These are phyloP conservation scores for Phytophthora aleatoria DNA, from an alignment of 352 stramenopile genomes.

Conservation along the genomic window DNA sequence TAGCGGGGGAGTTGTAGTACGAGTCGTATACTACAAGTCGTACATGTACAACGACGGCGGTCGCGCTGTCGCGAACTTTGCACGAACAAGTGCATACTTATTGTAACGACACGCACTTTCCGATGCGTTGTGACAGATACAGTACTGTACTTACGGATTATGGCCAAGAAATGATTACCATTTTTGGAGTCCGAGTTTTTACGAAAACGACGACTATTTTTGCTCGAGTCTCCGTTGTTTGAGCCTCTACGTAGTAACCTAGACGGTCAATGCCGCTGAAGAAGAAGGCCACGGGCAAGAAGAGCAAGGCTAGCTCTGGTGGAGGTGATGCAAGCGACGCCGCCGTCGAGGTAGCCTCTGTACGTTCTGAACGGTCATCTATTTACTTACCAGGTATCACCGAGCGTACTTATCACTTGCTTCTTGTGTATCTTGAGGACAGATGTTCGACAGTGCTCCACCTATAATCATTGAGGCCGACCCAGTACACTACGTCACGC, in stretches of 20 bases:
- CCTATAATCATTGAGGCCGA: constrained; percentile 46
- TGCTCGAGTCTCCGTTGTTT: constrained; percentile 7
- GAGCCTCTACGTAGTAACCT: neutral
- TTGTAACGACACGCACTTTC: too few species aligned
- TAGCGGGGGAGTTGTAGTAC: too few species aligned
- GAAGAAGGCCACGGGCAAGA: constrained; percentile 49
- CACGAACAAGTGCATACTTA: too few species aligned
- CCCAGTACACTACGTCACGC: constrained; percentile 52
- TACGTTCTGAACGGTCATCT: constrained; percentile 4
- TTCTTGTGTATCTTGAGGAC: neutral
- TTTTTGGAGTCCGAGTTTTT: neutral
- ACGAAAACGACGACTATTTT: constrained; percentile 15
- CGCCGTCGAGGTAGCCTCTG: constrained; percentile 15
- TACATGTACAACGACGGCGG: too few species aligned
- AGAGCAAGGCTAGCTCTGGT: constrained; percentile 24
- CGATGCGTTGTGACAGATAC: too few species aligned
- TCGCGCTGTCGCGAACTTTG: too few species aligned
- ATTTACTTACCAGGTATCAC: neutral
- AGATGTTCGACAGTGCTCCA: constrained; percentile 42
- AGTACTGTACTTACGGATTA: neutral
- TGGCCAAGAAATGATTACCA: constrained; percentile 9
- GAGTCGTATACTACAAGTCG: too few species aligned
- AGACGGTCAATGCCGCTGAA: constrained; percentile 39
- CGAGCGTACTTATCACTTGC: neutral
- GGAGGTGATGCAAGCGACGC: constrained; percentile 18